Conservation (phyloP, 352 stramenopile species). For the Saprolegnia parasitica region DNA sequence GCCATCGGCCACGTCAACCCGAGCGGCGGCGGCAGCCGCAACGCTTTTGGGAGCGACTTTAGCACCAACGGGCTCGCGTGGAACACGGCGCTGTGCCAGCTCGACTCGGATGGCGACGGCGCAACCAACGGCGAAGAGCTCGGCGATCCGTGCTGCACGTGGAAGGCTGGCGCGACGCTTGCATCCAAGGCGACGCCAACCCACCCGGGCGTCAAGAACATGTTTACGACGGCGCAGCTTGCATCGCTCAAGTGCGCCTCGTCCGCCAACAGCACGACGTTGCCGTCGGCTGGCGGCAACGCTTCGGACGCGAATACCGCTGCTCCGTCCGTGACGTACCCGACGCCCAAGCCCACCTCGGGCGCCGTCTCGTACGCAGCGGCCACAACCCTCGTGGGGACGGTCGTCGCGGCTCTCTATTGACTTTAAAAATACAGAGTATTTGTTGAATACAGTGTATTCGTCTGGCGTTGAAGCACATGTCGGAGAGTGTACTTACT, state of each 20-base stretch:
- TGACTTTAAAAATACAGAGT: no score
- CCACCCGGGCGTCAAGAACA: conserved; percentile 18
- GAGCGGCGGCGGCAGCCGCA: conserved; percentile 46
- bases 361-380: no score
- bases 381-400: no score
- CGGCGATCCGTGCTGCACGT: conserved; percentile 75
- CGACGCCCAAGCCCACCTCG: no score
- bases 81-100: conserved; percentile 53
- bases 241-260: conserved; percentile 8
- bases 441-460: no score
- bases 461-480: no score
- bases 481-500: no score
- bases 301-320: no score
- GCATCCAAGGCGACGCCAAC: not conserved
- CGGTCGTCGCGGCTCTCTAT: no score
- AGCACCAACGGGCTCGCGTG: conserved; percentile 37
- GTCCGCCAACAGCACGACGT: not conserved
- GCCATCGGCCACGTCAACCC: conserved; percentile 48
- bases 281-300: not conserved
- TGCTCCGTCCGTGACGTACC: no score
- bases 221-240: conserved; percentile 11
- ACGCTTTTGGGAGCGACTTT: conserved; percentile 64
- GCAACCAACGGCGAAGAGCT: conserved; percentile 83
- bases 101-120: conserved; percentile 68
- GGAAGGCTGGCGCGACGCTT: conserved; percentile 35